Evolutionary conservation across 495 filamentous ascomycete genomes (phyloP).

Genomic region (Xylaria scruposa): DNA sequence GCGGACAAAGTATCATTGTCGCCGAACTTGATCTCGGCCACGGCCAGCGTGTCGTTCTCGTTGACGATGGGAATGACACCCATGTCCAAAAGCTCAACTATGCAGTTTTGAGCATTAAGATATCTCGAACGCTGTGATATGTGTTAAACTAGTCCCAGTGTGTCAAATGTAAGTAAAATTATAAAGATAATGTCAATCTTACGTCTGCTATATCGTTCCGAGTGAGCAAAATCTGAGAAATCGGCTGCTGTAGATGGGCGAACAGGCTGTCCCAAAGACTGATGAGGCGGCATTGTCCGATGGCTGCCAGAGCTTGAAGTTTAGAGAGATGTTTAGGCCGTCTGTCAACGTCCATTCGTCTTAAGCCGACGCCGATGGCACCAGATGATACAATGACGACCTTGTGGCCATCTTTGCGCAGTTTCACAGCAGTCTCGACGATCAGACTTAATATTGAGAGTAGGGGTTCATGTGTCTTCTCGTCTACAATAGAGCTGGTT

Average conservation of each 20-base stretch:
- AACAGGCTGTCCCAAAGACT: constrained; percentile 95
- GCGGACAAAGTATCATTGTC: constrained; percentile 98
- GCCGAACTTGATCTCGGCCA: constrained; percentile 98
- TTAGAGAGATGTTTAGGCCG: constrained; percentile 86
- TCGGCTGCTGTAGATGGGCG: constrained; percentile 81
- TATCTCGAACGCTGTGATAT: constrained; percentile 80
- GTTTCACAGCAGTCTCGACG: constrained; percentile 85
- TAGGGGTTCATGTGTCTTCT: constrained; percentile 95
- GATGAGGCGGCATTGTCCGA: constrained; percentile 95
- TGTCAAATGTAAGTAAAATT: not conserved
- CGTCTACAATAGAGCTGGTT: constrained; percentile 96
- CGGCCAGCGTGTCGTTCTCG: constrained; percentile 95
- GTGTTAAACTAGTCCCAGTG: not conserved
- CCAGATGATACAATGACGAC: constrained; percentile 97
- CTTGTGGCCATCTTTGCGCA: constrained; percentile 88
- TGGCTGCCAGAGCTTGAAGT: constrained; percentile 91
- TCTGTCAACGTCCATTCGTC: constrained; percentile 87
- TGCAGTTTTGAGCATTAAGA: constrained; percentile 93
- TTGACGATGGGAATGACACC: constrained; percentile 98
- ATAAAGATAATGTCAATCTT: constrained; percentile 37
- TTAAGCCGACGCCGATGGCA: constrained; percentile 90
- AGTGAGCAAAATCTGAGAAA: constrained; percentile 95
- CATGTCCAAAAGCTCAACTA: constrained; percentile 89
- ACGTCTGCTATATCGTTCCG: constrained; percentile 96
- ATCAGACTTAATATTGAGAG: constrained; percentile 88